Evolutionary conservation across 257 asterid species (phyloP), one percentile per base, ranked within the genome.

Genomic region (Solanum appendiculatum): DNA sequence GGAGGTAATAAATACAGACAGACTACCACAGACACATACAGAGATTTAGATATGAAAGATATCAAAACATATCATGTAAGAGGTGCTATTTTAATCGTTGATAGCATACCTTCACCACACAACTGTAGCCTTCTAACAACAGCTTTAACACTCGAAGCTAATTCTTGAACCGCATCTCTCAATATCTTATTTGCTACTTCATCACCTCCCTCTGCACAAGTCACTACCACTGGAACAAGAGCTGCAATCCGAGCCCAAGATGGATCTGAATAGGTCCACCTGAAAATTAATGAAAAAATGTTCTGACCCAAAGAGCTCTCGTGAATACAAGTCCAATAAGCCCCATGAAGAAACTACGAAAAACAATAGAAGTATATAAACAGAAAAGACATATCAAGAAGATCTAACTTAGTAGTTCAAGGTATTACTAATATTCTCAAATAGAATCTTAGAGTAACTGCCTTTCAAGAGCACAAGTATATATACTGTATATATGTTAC

Each of bases 241-340:
- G 92, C 92, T 46, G 98, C 98, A 87, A 94, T 92, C 44, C 97
- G 91, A 48, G 98, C 95, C 97, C 98, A 95, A 31, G 97, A 95
- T 33, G 97, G 93, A 90, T 95, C 98, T 51, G 93, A 91, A 82
- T 95, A 95, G 7, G 96, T 93, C 97, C 98, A 95, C 95, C 97
- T 95, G 90, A 86, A 88, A 88, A 84, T 84, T 5, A 36, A 48
- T 48, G 85, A 48, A 46, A 80, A 44, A 80, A 46, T 80, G 18
- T 80, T 46, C 40, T 46, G 27, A 80, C 66, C 66, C 40, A 80
- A 80, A 80, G 42, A 80, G 27, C 51, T 46, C 42, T 80, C 4
- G 40, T 27, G 39, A 20, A 27, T 27, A 80, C 42, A 46, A 18
- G 25, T 42, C 39, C 39, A 7, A 77, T 42, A 77, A 42, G n/a